phyloP scores from a whole-genome alignment of 805 yeast genomes.

The Candida quercuum region DNA sequence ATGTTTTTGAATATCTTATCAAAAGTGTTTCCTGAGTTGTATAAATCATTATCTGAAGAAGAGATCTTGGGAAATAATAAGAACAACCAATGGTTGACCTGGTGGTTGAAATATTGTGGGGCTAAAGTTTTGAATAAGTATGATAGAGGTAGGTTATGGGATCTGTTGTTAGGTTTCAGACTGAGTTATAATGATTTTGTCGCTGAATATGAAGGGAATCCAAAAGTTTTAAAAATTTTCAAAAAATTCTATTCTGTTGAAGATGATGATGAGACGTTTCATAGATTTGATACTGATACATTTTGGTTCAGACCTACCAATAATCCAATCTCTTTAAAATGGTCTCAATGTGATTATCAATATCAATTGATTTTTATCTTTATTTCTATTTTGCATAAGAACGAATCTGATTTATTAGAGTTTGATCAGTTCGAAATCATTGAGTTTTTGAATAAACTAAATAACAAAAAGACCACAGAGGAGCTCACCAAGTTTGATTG shows the following conservation, averaged over 20 bases:
- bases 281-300: conserved; percentile 6
- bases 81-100: conserved; percentile 84
- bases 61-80: conserved; percentile 57
- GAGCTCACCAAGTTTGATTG: conserved; percentile 1
- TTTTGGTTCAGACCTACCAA: conserved; percentile 19
- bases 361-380: conserved; percentile 70
- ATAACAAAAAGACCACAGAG: conserved; percentile 4
- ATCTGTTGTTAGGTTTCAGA: conserved; percentile 75
- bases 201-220: conserved; percentile 7
- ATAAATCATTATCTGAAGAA: conserved; percentile 74
- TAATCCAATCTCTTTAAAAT: conserved; percentile 33
- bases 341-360: conserved; percentile 66
- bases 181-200: conserved; percentile 26
- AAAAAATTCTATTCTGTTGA: conserved; percentile 15
- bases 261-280: not conserved
- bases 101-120: conserved; percentile 95
- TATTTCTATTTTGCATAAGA: conserved; percentile 73
- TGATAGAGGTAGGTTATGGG: conserved; percentile 91
- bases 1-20: conserved; percentile 62
- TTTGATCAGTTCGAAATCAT: conserved; percentile 87
- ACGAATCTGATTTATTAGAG: conserved; percentile 73
- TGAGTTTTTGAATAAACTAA: conserved; percentile 57
- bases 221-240: conserved; percentile 17
- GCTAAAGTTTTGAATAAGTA: conserved; percentile 75
- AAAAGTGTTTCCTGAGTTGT: conserved; percentile 66